Base-by-base conservation (phyloP, 768 basidiomycete species). In the Phylloporus rhodoxanthus region DNA sequence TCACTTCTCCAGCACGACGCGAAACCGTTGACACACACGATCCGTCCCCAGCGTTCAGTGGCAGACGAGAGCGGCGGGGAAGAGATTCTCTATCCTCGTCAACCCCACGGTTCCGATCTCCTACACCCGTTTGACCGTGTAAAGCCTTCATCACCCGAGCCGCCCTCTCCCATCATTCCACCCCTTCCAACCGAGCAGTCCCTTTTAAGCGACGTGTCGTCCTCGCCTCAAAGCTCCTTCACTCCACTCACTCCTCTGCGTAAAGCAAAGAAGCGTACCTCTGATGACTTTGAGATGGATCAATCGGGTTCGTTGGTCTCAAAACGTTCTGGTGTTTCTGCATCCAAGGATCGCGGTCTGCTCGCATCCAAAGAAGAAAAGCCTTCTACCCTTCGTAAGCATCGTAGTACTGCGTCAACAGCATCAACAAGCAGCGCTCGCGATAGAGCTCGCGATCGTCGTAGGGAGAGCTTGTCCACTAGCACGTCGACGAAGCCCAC, bases 11-110 rank as follows among this genome's bases (percentile, higher is more conserved):
- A 84, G 79, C 65, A 65, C 29, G 75, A 79, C 43, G 55, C 76
- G 34, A 70, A 74, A 43, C 65, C 71, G 8, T 61, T 75, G 36
- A 63, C 75, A 29, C 79, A 78, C 8, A 65, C 78, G 10, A 67
- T 87, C 46, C 80, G 85, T 39, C 61, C 71, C 39, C 76, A 77
- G 28, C 80, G 79, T 49, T 91, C 88, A 1, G 75, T 80, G 51
- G 79, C 86, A 8, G 85, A 87, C 55, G 90, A 91, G 67, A 91
- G 89, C 59, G 90, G 90, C 5, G 89, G 90, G 36, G 90, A 92
- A 67, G 90, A 92, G 67, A 91, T 92, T 52, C 70, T 92, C 23
- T 92, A 92, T 67, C 88, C 89, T 34, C 84, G 88, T 49, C 81
- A 86, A 53, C 71, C 70, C 19, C 58, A 58, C 36, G 60, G 53